phyloP scores from a whole-genome alignment of 306 rosid species.

The Rosa rugosa region DNA sequence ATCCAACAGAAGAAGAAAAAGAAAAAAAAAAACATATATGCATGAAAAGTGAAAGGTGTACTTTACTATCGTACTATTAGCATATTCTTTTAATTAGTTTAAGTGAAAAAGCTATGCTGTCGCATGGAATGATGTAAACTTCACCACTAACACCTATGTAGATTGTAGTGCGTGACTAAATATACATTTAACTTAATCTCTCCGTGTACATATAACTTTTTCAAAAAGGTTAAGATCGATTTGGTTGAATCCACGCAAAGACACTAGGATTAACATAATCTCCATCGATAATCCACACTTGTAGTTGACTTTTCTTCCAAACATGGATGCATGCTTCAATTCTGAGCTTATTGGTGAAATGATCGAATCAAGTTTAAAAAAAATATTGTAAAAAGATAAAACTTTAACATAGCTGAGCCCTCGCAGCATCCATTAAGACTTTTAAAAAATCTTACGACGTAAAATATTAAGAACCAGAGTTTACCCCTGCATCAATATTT shows the following conservation, averaged over 20 bases:
- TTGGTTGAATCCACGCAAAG: neutral
- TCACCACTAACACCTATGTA: neutral
- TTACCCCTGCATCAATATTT: neutral
- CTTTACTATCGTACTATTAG: too few relatives aligned
- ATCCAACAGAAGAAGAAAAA: too few relatives aligned
- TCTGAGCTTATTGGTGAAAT: neutral
- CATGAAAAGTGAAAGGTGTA: too few relatives aligned
- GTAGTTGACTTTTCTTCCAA: neutral
- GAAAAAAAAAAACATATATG: too few relatives aligned
- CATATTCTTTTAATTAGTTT: too few relatives aligned
- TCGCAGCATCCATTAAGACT: constrained; percentile 5
- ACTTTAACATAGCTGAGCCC: neutral
- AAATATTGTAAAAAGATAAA: too few relatives aligned
- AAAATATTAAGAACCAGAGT: neutral
- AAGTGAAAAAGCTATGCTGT: constrained; percentile 13
- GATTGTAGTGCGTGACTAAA: too few relatives aligned
- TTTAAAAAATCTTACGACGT: too few relatives aligned
- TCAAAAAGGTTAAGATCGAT: neutral
- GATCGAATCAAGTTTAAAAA: neutral
- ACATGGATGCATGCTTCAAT: too few relatives aligned
- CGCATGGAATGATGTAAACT: constrained; percentile 38
- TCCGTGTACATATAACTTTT: too few relatives aligned
- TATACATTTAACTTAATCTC: neutral
- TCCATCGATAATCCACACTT: neutral
- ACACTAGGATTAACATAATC: neutral